Conservation (phyloP, 2,329 filamentous ascomycete species). For the Exophiala sideris region DNA sequence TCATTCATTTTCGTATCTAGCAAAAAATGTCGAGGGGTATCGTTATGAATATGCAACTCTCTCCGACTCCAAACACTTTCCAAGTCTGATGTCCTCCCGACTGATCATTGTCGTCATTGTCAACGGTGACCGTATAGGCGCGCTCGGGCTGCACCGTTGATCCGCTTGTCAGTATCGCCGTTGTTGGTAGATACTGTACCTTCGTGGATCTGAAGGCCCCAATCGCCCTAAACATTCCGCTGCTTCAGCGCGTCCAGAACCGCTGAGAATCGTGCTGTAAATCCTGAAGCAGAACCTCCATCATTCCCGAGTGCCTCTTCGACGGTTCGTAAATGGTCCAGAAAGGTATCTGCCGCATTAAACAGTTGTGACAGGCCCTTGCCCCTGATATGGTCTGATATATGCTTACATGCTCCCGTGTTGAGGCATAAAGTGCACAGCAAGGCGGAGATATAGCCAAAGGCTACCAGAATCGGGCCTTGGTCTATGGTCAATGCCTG, state of each 20-base stretch:
- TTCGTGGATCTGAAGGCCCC: background rate
- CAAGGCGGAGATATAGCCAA: conserved; percentile 81
- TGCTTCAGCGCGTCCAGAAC: conserved; percentile 15
- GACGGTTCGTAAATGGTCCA: conserved; percentile 57
- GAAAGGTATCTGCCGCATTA: conserved; percentile 60
- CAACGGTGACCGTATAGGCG: too few relatives aligned
- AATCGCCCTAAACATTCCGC: background rate
- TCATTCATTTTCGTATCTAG: background rate
- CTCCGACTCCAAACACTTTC: background rate
- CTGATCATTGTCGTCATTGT: background rate
- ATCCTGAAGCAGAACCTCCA: conserved; percentile 13
- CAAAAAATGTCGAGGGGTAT: background rate
- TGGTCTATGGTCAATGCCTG: conserved; percentile 60
- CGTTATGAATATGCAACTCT: background rate
- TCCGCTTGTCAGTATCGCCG: too few relatives aligned
- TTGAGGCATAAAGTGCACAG: conserved; percentile 75
- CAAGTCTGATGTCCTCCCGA: background rate
- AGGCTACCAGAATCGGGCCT: conserved; percentile 73
- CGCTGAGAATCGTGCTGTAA: conserved; percentile 14
- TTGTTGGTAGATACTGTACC: too few relatives aligned
- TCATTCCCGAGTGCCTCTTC: conserved; percentile 39
- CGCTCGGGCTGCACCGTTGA: too few relatives aligned
- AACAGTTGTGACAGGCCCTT: conserved; percentile 51
- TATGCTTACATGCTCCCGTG: conserved; percentile 39
- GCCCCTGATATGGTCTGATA: conserved; percentile 45